Evolutionary conservation across 805 yeast genomes (phyloP), one percentile per base, ranked within the genome.

Genomic region (Schizosaccharomyces osmophilus): DNA sequence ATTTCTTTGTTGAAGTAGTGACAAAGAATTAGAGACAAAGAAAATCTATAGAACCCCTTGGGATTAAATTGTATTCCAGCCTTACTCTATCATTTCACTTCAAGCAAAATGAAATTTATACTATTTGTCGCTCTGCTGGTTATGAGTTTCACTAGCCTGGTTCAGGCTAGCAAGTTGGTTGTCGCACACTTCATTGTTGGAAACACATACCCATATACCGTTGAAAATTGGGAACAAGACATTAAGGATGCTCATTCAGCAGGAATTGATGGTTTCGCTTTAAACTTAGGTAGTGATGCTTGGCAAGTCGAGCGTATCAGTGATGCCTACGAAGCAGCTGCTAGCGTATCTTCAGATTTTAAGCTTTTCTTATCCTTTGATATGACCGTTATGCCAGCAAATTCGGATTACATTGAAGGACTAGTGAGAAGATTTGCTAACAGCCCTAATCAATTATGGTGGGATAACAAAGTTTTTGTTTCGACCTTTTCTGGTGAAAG

Each of bases 131-230:
- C 15, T 51, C n/a, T 29, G 31, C 57, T 51, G 13, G 31, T 24
- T 8, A 11, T 29, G 11, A 17, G 19, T 22, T 51, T 51, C 5
- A 51, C 26, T 24, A 22, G 26, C n/a, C 19, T 29, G n/a, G 36
- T 17, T 29, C 22, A 29, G 15, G 57, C 57, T 22, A 29, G 26
- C n/a, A 51, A 51, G 19, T 6, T 22, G 48, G 60, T 57, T 13
- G 31, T 39, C 13, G 60, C 60, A n/a, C 60, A 57, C 15, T 57
- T 57, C 29, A 57, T 57, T n/a, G 48, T 57, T 9, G 60, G 60
- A 6, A 57, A 57, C 5, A 57, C 60, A 15, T 57, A 57, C 26
- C 60, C 43, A 17, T 57, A 57, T n/a, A 41, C 60, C 6, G 39
- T 51, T 2, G 22, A 22, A 5, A 29, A 51, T 29, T 51, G 57